Conservation (phyloP, 208 protist species). For the Trypanosoma grayi region DNA sequence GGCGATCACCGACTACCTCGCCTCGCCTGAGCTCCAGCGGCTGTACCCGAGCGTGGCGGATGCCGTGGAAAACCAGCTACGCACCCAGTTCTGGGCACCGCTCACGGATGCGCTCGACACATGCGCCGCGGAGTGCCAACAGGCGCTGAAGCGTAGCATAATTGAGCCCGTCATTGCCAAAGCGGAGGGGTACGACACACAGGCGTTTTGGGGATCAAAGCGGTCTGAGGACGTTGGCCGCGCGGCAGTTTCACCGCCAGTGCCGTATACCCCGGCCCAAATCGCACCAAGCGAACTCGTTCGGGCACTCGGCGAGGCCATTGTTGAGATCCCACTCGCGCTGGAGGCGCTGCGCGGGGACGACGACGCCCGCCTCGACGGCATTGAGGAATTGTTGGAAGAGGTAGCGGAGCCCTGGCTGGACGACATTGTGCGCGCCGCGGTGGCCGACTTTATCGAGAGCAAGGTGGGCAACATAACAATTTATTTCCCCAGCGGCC, state of each 20-base stretch:
- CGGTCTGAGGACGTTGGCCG: neutral
- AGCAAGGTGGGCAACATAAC: slow-evolving; percentile 43
- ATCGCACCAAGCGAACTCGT: slow-evolving; percentile 48
- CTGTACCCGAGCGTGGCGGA: slow-evolving; percentile 33
- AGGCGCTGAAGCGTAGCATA: slow-evolving; percentile 31
- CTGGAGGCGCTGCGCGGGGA: slow-evolving; percentile 53
- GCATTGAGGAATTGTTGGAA: slow-evolving; percentile 48
- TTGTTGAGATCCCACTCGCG: slow-evolving; percentile 78
- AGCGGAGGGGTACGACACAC: slow-evolving; percentile 32
- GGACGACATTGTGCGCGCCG: slow-evolving; percentile 51
- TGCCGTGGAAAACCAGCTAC: slow-evolving; percentile 23
- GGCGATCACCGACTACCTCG: slow-evolving; percentile 36
- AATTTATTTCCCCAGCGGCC: slow-evolving; percentile 32
- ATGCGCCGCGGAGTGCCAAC: slow-evolving; percentile 26
- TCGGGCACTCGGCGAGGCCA: slow-evolving; percentile 68
- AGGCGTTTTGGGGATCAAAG: slow-evolving; percentile 36
- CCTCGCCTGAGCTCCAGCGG: slow-evolving; percentile 27
- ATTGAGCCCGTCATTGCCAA: slow-evolving; percentile 41
- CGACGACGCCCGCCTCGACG: slow-evolving; percentile 9
- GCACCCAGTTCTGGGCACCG: slow-evolving; percentile 41
- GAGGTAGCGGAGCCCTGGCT: slow-evolving; percentile 62
- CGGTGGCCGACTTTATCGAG: slow-evolving; percentile 52
- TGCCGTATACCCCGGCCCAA: slow-evolving; percentile 31
- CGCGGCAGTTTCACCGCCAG: neutral
- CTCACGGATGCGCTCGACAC: slow-evolving; percentile 35